Base-by-base conservation (phyloP, 345 rosid genomes). In the Pugionium dolabratum region DNA sequence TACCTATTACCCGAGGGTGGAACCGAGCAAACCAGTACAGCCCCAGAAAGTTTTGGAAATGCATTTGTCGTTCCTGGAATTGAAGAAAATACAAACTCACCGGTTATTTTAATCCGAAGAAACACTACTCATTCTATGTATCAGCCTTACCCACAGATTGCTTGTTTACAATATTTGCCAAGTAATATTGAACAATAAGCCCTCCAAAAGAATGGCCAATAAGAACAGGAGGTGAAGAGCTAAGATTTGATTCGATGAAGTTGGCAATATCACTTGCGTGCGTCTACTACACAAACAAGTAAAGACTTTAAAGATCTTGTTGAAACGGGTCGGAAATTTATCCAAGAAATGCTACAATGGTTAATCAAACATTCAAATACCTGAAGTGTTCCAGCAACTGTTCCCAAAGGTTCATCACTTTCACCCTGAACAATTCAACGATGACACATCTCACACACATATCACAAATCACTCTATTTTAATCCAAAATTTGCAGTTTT, bases 1-100 rank as follows among this genome's bases (percentile, higher is more conserved):
- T 81, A 92, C 98, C 97, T 84, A 77, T 92, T 89, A 70, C 98
- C 93, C 1, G 90, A 84, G 70, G 98, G 97, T 54, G 98, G 98
- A 31, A 87, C 98, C 8, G 98, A 89, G 84, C 95, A 92, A 32
- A 87, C 78, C 11, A 92, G 72, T 7, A 74, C 85, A 6, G 90
- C 95, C 32, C 90, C 97, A 26, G 76, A 73, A 57, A 92, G 82
- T 49, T 85, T 78, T 9, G 91, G 94, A 77, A 71, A 87, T 25
- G 59, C 54, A 69, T 69, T 74, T 31, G 66, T 72, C 37, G 31
- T 8, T 36, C 78, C 95, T 84, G 52, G n/a, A 68, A 54, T 50
- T 40, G 7, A 71, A 34, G 41, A 51, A 41, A 18, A 18, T 18
- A 4, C 37, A 63, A 54, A 28, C 55, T 50, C 64, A 47, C 2